These are phyloP conservation scores for Neopestalotiopsis rosae DNA, from an alignment of 2,329 filamentous ascomycete species.

Conservation along the genomic window DNA sequence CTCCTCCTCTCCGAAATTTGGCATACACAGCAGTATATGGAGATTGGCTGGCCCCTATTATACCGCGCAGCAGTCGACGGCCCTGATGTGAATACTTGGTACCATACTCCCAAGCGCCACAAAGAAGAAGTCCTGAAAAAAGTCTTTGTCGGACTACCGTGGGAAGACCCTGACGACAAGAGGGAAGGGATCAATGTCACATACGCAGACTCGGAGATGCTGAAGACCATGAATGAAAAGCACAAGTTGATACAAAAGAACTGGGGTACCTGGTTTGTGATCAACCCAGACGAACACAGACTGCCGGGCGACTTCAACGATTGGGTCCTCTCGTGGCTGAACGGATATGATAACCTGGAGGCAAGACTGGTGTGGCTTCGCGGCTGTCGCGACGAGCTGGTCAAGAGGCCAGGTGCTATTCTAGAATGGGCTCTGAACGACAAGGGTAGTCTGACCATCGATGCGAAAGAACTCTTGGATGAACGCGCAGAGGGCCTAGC, in stretches of 20 bases:
- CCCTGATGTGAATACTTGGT: not conserved
- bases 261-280: not conserved
- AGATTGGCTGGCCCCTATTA: not conserved
- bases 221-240: not conserved
- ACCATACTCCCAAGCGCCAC: not conserved
- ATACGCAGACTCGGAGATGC: not conserved
- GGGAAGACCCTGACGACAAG: conserved; percentile 5
- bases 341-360: conserved; percentile 10
- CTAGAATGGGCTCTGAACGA: conserved; percentile 1
- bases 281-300: not conserved
- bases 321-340: conserved; percentile 13
- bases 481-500: not conserved
- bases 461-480: not conserved
- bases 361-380: conserved; percentile 13
- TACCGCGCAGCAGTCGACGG: not conserved
- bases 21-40: not conserved
- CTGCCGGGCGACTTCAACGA: not conserved
- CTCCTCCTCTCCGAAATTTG: not conserved
- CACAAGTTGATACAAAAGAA: not conserved
- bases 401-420: not conserved
- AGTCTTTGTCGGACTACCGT: conserved; percentile 9
- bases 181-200: not conserved
- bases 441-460: not conserved
- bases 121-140: not conserved
- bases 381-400: not conserved